Evolutionary conservation across 768 basidiomycete species (phyloP), one percentile per base, ranked within the genome.

Genomic region (Lyophyllum shimeji): DNA sequence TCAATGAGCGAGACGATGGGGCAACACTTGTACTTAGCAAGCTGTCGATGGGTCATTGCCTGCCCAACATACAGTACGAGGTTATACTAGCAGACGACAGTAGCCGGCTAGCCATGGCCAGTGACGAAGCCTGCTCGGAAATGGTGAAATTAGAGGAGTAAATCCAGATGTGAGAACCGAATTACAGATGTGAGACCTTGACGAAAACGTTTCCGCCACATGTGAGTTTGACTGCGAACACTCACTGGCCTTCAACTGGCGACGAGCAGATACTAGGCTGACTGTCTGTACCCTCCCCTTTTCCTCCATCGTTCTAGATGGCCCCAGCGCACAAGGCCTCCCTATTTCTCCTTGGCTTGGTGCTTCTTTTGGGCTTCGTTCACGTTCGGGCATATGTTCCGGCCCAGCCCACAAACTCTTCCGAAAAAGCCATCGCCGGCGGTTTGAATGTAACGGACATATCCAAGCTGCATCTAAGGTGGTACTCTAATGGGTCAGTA

Each of bases 341-440:
- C 29, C 48, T 39, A 45, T 7, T 40, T 56, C 12, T 58, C 50
- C 49, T 60, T 33, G 2, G 60, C 40, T 46, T 67, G 4, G 56
- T 62, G 11, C 50, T 56, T 25, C 58, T 61, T 43, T 56, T 67
- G 47, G 56, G 56, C 42, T 56, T 37, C 40, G 43, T 46, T 18
- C 52, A 52, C 31, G 69, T 69, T 47, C 58, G 57, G 18, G 74
- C 74, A 47, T 94, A 93, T 68, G 81, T 90, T 58, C 91, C 92
- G 0, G 92, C 92, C 2, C 66, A 72, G 11, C 78, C 88, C 15
- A 87, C 87, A 31, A 94, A 94, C 67, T 75, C 81, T 53, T 85
- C 88, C 0, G 59, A 69, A 18, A 68, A 65, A 29, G 69, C 75
- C 64, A 73, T 75, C 52, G 69, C 68, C 8, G 74, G 74, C 17